These are phyloP conservation scores for Serendipita sp. DNA, from an alignment of 768 basidiomycete genomes.

Conservation along the genomic window DNA sequence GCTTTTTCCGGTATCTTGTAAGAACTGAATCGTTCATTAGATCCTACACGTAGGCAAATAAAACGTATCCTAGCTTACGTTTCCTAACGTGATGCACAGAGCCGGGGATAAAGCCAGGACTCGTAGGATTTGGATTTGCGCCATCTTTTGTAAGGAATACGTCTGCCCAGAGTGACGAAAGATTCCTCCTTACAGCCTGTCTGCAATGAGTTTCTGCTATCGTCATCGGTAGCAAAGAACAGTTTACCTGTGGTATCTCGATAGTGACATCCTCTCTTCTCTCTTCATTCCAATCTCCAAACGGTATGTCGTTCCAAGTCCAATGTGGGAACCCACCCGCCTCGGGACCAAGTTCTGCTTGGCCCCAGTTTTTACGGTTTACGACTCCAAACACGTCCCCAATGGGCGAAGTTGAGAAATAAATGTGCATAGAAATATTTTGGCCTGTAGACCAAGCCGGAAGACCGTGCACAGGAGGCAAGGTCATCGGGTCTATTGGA, in stretches of 20 bases:
- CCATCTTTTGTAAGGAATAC: slow-evolving; percentile 55
- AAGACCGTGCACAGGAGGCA: neutral
- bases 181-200: slow-evolving; percentile 63
- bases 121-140: slow-evolving; percentile 45
- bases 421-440: slow-evolving; percentile 38
- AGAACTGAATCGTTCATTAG: slow-evolving; percentile 34
- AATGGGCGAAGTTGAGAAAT: slow-evolving; percentile 48
- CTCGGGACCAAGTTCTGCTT: slow-evolving; percentile 18
- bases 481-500: neutral
- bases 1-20: slow-evolving; percentile 64
- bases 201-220: neutral
- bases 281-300: slow-evolving; percentile 56
- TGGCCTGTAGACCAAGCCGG: neutral
- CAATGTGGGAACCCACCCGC: slow-evolving; percentile 41
- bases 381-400: slow-evolving; percentile 37
- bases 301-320: slow-evolving; percentile 58
- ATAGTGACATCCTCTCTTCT: slow-evolving; percentile 40
- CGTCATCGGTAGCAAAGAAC: neutral
- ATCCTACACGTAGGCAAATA: neutral
- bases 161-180: slow-evolving; percentile 60
- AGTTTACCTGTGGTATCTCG: slow-evolving; percentile 47
- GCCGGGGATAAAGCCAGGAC: slow-evolving; percentile 32
- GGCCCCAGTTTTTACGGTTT: slow-evolving; percentile 33
- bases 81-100: slow-evolving; percentile 59
- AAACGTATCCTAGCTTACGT: slow-evolving; percentile 28